These are phyloP conservation scores for Sechiopsis laciniata DNA, from an alignment of 306 rosid genomes.

Conservation along the genomic window DNA sequence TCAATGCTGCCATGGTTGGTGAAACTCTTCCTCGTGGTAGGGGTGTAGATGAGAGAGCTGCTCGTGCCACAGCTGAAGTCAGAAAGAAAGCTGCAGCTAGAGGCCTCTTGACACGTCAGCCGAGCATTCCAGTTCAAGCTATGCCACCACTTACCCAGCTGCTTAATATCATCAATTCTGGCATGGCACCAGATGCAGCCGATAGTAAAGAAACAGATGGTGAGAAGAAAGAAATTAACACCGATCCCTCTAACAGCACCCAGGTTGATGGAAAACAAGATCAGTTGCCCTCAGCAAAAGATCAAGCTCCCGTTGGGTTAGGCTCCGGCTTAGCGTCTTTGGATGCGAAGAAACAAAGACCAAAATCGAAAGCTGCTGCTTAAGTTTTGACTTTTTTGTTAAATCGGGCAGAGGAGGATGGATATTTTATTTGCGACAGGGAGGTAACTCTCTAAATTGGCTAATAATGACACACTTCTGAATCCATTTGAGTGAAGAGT, in stretches of 20 bases:
- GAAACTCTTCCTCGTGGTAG: slow-evolving; percentile 75
- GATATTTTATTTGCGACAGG: slow-evolving; percentile 27
- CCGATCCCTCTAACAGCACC: slow-evolving; percentile 29
- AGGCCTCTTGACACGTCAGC: slow-evolving; percentile 73
- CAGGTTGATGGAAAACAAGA: slow-evolving; percentile 29
- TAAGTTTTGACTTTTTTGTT: slow-evolving; percentile 40
- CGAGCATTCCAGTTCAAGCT: slow-evolving; percentile 80
- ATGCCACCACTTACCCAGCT: slow-evolving; percentile 75
- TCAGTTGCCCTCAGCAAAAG: slow-evolving; percentile 34
- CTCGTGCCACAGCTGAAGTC: slow-evolving; percentile 85
- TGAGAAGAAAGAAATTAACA: slow-evolving; percentile 36
- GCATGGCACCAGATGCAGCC: slow-evolving; percentile 40
- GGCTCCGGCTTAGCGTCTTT: slow-evolving; percentile 71
- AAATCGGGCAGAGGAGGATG: slow-evolving; percentile 18
- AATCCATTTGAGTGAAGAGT: slow-evolving; percentile 17
- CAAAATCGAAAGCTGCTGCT: slow-evolving; percentile 57
- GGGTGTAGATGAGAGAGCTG: slow-evolving; percentile 93
- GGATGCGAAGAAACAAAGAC: slow-evolving; percentile 73
- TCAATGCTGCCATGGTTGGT: slow-evolving; percentile 71
- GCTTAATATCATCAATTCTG: slow-evolving; percentile 65
- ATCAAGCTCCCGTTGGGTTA: slow-evolving; percentile 68
- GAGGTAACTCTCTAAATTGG: slow-evolving; percentile 20
- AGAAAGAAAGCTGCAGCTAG: slow-evolving; percentile 93
- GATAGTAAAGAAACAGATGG: slow-evolving; percentile 48
- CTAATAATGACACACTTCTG: slow-evolving; percentile 19